phyloP scores from a whole-genome alignment of 78 protist genomes.

The Dictyostelium citrinum region DNA sequence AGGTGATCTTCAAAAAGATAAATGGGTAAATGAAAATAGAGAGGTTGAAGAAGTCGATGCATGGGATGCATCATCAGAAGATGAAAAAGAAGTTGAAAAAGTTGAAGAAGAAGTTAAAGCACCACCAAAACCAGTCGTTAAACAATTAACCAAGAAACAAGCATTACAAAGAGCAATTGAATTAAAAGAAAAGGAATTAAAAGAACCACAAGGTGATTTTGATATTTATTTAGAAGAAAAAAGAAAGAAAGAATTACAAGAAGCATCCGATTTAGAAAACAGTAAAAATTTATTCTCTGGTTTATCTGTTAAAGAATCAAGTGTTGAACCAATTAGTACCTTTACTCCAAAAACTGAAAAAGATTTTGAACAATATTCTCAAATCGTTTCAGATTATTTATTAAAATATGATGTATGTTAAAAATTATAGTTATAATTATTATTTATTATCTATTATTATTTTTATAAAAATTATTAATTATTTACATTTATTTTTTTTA shows the following conservation, averaged over 20 bases:
- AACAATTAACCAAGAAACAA: slow-evolving; percentile 25
- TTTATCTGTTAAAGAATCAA: slow-evolving; percentile 3
- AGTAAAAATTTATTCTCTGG: neutral
- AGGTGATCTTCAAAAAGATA: neutral
- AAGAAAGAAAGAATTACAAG: slow-evolving; percentile 56
- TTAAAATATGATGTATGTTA: slow-evolving; percentile 58
- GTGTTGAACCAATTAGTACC: neutral
- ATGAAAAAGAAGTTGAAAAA: slow-evolving; percentile 4
- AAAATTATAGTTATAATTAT: neutral
- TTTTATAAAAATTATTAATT: neutral
- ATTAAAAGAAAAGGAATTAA: slow-evolving; percentile 28
- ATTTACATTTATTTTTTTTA: neutral
- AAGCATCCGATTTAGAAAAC: slow-evolving; percentile 46
- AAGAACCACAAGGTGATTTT: neutral
- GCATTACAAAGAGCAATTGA: slow-evolving; percentile 39
- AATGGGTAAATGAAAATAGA: slow-evolving; percentile 25
- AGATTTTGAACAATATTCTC: slow-evolving; percentile 49
- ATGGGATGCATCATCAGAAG: slow-evolving; percentile 5
- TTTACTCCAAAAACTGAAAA: slow-evolving; percentile 47
- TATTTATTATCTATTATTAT: neutral
- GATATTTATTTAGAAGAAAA: slow-evolving; percentile 50
- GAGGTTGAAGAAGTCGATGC: slow-evolving; percentile 27
- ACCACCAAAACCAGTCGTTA: slow-evolving; percentile 35
- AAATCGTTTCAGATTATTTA: slow-evolving; percentile 19
- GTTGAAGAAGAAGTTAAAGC: neutral